Base-by-base conservation (phyloP, 2,329 filamentous ascomycete genomes). In the Exophiala sp. region DNA sequence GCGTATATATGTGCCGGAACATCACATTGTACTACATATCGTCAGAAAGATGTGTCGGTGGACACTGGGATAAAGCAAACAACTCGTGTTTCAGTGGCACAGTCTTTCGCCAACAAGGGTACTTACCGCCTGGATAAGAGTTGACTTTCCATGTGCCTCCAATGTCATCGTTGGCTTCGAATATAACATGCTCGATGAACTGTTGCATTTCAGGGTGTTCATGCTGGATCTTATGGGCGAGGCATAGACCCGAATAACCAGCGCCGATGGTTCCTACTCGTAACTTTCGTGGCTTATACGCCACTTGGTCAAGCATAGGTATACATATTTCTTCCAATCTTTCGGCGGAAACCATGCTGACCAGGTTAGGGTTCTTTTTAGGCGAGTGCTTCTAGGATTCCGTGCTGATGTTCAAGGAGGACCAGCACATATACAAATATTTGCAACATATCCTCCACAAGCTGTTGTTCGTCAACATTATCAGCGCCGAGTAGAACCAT, bases 1-100 rank as follows among this genome's bases (percentile, higher is more conserved):
- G 57, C 58, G 53, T 62, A 47, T 14, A 85, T 83, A 65, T 87
- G 83, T 0, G 84, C 80, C 0, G 86, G 84, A 12, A 89, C 81
- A 65, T 88, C 85, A 60, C 86, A 89, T 39, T 53, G 50, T 4
- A 60, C 24, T 8, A 18, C 16, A 18, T 18, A 18, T 18, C 16
- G 16, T 18, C 16, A 18, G 16, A 18, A 18, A 18, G 16, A 18
- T 18, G 16, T 18, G 16, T 18, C 16, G 16, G 16, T 18, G 16
- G 3, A 18, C 16, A 18, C 16, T 18, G 16, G 16, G 16, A 18
- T 18, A 18, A 18, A 18, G 16, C 16, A 18, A 18, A 18, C 16
- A 3, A 18, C 16, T 18, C 16, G 16, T 18, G 16, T 3, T 18
- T 18, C 16, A 18, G 3, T 3, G 16, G 16, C 16, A 18, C 16